A percentile compares a stretch with the other conserved stretches of the same genome.
Conservation (phyloP, 176 grass and related monocot species). For the Avena atlantica region DNA sequence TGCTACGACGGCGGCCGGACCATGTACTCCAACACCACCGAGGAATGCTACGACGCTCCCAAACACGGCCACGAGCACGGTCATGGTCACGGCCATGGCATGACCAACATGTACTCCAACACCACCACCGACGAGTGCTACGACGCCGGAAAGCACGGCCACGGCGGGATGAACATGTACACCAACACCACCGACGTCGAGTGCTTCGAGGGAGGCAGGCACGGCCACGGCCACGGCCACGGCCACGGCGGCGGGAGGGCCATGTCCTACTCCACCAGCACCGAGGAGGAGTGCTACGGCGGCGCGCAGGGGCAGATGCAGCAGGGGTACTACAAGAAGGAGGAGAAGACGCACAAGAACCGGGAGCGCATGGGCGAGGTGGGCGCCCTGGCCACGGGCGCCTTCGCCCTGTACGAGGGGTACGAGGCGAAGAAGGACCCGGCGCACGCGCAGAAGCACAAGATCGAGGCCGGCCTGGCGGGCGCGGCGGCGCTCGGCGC, state of each 20-base stretch:
- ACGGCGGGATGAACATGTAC: constrained; percentile 25
- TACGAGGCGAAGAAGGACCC: constrained; percentile 74
- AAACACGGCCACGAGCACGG: background rate
- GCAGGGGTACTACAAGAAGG: constrained; percentile 56
- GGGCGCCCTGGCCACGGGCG: constrained; percentile 55
- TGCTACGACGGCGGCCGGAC: constrained; percentile 7
- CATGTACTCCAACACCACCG: constrained; percentile 34
- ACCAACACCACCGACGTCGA: constrained; percentile 43
- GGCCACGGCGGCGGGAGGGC: background rate
- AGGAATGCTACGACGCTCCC: constrained; percentile 15
- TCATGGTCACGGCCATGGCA: background rate
- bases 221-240: background rate
- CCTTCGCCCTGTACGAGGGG: constrained; percentile 80
- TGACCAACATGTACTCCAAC: constrained; percentile 31
- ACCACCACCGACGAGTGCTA: constrained; percentile 23
- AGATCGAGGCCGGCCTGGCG: constrained; percentile 72
- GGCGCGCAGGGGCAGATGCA: background rate
- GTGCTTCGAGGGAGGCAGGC: background rate
- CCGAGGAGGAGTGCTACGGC: constrained; percentile 35
- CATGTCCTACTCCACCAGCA: constrained; percentile 43
- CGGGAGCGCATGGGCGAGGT: constrained; percentile 72
- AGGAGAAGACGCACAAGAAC: constrained; percentile 76
- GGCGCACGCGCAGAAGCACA: constrained; percentile 73
- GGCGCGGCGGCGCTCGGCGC: constrained; percentile 50
- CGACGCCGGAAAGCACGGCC: background rate